Conservation (phyloP, 768 basidiomycete genomes). For the Cyclocybe aegerita region DNA sequence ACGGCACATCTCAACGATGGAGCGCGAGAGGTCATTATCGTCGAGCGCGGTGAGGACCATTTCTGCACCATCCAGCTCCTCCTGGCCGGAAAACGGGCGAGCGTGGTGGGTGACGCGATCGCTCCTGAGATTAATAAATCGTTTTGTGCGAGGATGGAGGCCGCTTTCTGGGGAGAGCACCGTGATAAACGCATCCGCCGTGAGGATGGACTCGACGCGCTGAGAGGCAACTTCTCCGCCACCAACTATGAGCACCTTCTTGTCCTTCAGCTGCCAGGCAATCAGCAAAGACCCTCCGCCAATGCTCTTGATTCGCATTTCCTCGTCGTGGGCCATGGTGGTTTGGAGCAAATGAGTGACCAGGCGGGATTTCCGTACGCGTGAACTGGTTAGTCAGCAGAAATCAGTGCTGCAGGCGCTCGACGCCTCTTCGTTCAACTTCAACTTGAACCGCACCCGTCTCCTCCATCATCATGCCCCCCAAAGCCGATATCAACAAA, state of each 20-base stretch:
- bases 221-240: constrained; percentile 92
- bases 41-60: constrained; percentile 96
- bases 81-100: constrained; percentile 60
- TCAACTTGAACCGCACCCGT: not conserved
- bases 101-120: constrained; percentile 69
- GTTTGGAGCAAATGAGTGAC: constrained; percentile 5
- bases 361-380: not conserved
- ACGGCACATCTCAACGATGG: constrained; percentile 73
- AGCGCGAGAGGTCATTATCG: constrained; percentile 66
- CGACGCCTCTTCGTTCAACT: not conserved
- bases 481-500: constrained; percentile 93
- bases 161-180: constrained; percentile 72
- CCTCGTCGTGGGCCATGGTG: constrained; percentile 16
- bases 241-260: constrained; percentile 87
- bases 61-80: constrained; percentile 69
- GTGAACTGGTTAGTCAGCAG: constrained; percentile 8
- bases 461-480: constrained; percentile 26
- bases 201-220: constrained; percentile 83
- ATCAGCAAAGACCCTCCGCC: constrained; percentile 80
- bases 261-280: constrained; percentile 89
- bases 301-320: constrained; percentile 17
- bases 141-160: constrained; percentile 59
- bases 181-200: constrained; percentile 74
- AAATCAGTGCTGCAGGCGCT: not conserved
- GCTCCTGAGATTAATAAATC: constrained; percentile 46